Evolutionary conservation across 2,329 filamentous ascomycete genomes (phyloP).

Genomic region (Blumeriella jaapii): DNA sequence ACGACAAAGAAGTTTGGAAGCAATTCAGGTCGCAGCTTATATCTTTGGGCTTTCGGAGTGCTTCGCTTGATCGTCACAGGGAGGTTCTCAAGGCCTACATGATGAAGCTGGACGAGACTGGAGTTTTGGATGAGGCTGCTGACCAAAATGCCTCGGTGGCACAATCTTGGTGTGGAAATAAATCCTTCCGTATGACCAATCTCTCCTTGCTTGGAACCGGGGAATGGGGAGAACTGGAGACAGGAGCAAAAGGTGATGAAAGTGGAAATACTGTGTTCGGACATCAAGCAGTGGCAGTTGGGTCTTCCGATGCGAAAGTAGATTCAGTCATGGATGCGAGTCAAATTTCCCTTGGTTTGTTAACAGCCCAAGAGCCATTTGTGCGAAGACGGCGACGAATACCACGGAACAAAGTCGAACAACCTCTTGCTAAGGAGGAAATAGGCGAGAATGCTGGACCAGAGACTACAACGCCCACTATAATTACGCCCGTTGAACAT

Average conservation of each 20-base stretch:
- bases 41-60: conserved; percentile 6
- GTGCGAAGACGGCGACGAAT: not conserved
- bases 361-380: not conserved
- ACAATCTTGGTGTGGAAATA: conserved; percentile 2
- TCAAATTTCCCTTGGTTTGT: not conserved
- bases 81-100: conserved; percentile 10
- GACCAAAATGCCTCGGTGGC: not conserved
- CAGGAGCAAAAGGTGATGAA: not conserved
- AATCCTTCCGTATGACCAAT: conserved; percentile 1
- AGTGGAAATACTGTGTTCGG: not conserved
- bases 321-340: not conserved
- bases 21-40: conserved; percentile 10
- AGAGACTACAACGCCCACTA: not conserved
- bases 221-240: not conserved
- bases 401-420: conserved; percentile 2
- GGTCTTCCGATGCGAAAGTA: not conserved
- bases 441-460: too few relatives aligned
- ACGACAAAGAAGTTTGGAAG: conserved; percentile 10
- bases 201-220: conserved; percentile 2
- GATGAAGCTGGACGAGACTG: conserved; percentile 9
- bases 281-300: not conserved
- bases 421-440: not conserved
- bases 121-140: conserved; percentile 6
- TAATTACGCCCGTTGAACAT: not conserved
- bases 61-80: conserved; percentile 6